Evolutionary conservation across 352 stramenopile genomes (phyloP).

Genomic region (Pythium apleroticum): DNA sequence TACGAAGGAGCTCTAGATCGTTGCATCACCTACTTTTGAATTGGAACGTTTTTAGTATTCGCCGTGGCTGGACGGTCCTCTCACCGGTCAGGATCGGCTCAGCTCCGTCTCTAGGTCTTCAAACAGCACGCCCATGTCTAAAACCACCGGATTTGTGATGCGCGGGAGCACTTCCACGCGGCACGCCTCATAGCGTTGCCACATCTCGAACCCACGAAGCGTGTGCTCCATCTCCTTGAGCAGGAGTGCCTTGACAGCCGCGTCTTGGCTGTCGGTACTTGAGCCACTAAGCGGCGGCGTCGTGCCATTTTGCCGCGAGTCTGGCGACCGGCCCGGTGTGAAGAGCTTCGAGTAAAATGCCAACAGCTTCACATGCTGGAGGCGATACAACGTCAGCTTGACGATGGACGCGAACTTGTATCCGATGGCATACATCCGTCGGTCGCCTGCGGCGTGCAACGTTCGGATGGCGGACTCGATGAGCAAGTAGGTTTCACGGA

Average conservation of each 20-base stretch:
- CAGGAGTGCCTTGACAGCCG: constrained; percentile 60
- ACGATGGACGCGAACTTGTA: constrained; percentile 85
- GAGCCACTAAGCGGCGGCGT: constrained; percentile 65
- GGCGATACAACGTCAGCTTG: constrained; percentile 74
- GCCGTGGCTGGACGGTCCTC: background rate
- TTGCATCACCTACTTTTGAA: constrained; percentile 1
- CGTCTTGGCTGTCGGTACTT: constrained; percentile 58
- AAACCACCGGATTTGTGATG: constrained; percentile 70
- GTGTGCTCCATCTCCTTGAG: constrained; percentile 87
- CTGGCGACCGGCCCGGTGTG: constrained; percentile 71
- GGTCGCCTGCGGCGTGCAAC: constrained; percentile 59
- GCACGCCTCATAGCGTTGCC: constrained; percentile 76
- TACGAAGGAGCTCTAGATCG: constrained; percentile 58
- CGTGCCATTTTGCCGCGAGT: constrained; percentile 64
- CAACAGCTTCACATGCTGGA: constrained; percentile 81
- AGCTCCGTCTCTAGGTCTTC: constrained; percentile 71
- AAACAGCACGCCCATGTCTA: constrained; percentile 69
- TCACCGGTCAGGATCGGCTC: constrained; percentile 19
- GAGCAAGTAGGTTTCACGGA: constrained; percentile 72
- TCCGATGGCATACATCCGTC: constrained; percentile 66
- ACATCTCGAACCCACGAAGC: constrained; percentile 86
- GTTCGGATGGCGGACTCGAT: constrained; percentile 77
- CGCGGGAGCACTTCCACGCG: constrained; percentile 69
- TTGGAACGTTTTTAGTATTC: background rate
- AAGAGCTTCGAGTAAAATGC: constrained; percentile 81